phyloP scores from a whole-genome alignment of 2,329 filamentous ascomycete genomes.

The Thielaviopsis ethacetica region DNA sequence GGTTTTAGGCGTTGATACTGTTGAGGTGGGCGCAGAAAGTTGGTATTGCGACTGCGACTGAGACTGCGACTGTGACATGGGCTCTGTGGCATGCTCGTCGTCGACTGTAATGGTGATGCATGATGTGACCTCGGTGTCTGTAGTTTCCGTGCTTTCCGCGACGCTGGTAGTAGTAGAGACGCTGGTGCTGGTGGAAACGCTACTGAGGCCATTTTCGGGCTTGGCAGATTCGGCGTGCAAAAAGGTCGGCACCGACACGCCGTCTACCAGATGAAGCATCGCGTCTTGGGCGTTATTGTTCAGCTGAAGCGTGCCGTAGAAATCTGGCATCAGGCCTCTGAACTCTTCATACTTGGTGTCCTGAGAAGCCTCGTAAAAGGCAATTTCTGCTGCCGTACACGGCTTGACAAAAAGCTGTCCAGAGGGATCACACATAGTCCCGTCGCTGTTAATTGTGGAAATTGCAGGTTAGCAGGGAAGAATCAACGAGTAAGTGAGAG shows the following conservation, averaged over 20 bases:
- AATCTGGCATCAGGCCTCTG: slow-evolving; percentile 66
- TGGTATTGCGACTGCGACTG: background rate
- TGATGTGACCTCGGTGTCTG: slow-evolving; percentile 4
- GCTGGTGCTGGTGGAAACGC: background rate
- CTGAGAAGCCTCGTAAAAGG: slow-evolving; percentile 68
- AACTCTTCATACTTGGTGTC: slow-evolving; percentile 46
- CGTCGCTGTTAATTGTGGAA: slow-evolving; percentile 44
- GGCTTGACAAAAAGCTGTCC: slow-evolving; percentile 89
- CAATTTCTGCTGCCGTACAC: slow-evolving; percentile 69
- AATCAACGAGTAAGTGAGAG: background rate
- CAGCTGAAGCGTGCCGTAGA: slow-evolving; percentile 65
- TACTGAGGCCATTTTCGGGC: slow-evolving; percentile 24
- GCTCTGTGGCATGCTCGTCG: background rate
- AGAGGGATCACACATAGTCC: slow-evolving; percentile 68
- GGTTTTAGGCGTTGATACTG: slow-evolving; percentile 1
- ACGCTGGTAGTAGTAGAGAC: slow-evolving; percentile 24
- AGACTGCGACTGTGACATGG: background rate
- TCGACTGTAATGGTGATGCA: slow-evolving; percentile 14
- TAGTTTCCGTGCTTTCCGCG: slow-evolving; percentile 20
- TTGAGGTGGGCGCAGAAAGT: background rate
- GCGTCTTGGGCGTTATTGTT: slow-evolving; percentile 28
- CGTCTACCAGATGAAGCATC: background rate
- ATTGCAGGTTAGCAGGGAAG: background rate
- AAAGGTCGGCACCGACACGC: background rate
- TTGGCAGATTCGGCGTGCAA: slow-evolving; percentile 27